A percentile compares a stretch with the other conserved stretches of the same genome.
These are phyloP conservation scores for Borovskyia barvae DNA, from an alignment of 208 protist genomes.

Conservation along the genomic window DNA sequence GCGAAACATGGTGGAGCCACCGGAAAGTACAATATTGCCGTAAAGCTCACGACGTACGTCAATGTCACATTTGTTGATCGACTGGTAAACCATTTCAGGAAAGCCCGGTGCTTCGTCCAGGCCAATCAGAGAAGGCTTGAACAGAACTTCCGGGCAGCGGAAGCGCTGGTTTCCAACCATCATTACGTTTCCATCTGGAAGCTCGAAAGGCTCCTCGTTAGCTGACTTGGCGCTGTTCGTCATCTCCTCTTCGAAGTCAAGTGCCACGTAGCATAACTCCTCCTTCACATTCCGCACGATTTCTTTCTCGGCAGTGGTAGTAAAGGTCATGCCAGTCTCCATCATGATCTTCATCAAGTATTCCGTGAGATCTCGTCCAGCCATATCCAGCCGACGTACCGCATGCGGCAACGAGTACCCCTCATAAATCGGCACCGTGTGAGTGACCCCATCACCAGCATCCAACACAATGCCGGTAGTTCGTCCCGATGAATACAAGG, in stretches of 20 bases:
- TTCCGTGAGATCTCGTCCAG: conserved; percentile 94
- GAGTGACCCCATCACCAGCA: conserved; percentile 92
- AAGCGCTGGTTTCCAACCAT: conserved; percentile 85
- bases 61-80: conserved; percentile 97
- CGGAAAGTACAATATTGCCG: conserved; percentile 95
- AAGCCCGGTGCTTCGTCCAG: conserved; percentile 94
- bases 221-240: conserved; percentile 84
- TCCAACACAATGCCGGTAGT: conserved; percentile 93
- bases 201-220: conserved; percentile 88
- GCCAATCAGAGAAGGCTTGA: conserved; percentile 95
- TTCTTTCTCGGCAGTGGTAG: conserved; percentile 94
- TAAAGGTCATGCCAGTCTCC: conserved; percentile 96
- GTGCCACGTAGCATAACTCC: conserved; percentile 91
- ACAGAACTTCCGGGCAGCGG: conserved; percentile 95
- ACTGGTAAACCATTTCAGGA: conserved; percentile 96
- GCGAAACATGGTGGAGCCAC: conserved; percentile 96
- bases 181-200: conserved; percentile 94
- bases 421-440: conserved; percentile 94
- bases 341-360: conserved; percentile 95
- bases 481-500: conserved; percentile 91
- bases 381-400: conserved; percentile 87
- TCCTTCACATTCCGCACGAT: conserved; percentile 97
- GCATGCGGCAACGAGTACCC: conserved; percentile 90
- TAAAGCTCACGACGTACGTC: conserved; percentile 96
- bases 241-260: conserved; percentile 97